Evolutionary conservation across 208 protist genomes (phyloP), one percentile per base, ranked within the genome.

Genomic region (Wallacemonas rigidus): DNA sequence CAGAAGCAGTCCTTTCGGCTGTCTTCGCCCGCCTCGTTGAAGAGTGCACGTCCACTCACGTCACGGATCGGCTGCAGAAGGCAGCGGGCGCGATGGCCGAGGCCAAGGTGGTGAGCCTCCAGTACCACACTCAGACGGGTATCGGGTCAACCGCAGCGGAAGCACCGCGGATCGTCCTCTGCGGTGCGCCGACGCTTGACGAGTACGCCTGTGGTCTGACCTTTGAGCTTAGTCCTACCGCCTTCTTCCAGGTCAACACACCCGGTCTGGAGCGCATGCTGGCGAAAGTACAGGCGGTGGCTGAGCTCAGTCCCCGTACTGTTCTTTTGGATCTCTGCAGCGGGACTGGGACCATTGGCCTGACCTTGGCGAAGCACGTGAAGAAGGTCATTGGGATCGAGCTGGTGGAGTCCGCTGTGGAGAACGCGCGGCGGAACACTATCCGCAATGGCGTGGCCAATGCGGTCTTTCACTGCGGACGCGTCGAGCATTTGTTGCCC

Each of bases 241-340:
- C 95, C 3, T 99, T 99, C 73, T 99, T 99, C 74, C 98, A 99
- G 84, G 94, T 98, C 1, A 99, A 99, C 83, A 98, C 88, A 2
- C 74, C 81, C 7, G 95, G 88, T 41, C 92, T 93, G 65, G 95
- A 98, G 57, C 17, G 73, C 2, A 80, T 99, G 73, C 88, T 98
- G 41, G 60, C 72, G 15, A 89, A 88, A 61, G 84, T 97, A 38
- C 65, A 69, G 17, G 80, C 88, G 36, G 81, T 87, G 38, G 91
- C 90, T 11, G 80, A 83, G 51, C 78, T 95, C 4, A 76, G 17
- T 11, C 41, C 71, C 8, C 50, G 85, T 47, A 95, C 87, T 35
- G 88, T 89, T 12, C 84, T 98, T n/a, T 79, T 98, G 12, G 98
- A 99, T 77, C 82, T 99, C 53, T 99, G 98, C 77, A 98, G 96